Evolutionary conservation across 208 protist genomes (phyloP).

Genomic region (Crithidia acanthocephali): DNA sequence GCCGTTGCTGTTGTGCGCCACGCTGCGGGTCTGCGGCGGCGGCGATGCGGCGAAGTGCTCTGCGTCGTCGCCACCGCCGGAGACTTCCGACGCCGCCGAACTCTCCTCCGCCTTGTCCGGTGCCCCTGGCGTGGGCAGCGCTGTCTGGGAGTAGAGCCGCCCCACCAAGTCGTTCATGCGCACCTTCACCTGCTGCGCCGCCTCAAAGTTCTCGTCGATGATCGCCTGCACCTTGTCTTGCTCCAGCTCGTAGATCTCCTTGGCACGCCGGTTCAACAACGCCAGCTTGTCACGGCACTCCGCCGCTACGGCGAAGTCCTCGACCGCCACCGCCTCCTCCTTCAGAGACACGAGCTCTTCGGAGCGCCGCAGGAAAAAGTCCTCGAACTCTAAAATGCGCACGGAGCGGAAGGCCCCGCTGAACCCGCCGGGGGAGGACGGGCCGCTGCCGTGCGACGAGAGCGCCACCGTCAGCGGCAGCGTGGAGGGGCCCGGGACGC

Average conservation of each 20-base stretch:
- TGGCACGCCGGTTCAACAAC: constrained; percentile 58
- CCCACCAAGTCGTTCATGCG: constrained; percentile 75
- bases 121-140: constrained; percentile 40
- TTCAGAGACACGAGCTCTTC: constrained; percentile 85
- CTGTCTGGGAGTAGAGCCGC: constrained; percentile 49
- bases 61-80: constrained; percentile 1
- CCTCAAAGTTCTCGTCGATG: constrained; percentile 89
- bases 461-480: background rate
- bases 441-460: background rate
- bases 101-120: background rate
- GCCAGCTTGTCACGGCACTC: constrained; percentile 78
- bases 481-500: background rate
- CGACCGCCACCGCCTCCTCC: constrained; percentile 68
- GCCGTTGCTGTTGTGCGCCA: background rate
- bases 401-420: constrained; percentile 68
- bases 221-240: constrained; percentile 92
- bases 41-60: background rate
- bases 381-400: constrained; percentile 85
- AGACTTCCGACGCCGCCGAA: background rate
- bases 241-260: constrained; percentile 83
- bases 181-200: constrained; percentile 69
- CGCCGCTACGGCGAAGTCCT: constrained; percentile 72
- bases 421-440: background rate
- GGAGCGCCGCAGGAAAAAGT: constrained; percentile 82
- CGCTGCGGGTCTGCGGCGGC: background rate